Evolutionary conservation across 495 filamentous ascomycete species (phyloP).

Genomic region (Trichoderma virens): DNA sequence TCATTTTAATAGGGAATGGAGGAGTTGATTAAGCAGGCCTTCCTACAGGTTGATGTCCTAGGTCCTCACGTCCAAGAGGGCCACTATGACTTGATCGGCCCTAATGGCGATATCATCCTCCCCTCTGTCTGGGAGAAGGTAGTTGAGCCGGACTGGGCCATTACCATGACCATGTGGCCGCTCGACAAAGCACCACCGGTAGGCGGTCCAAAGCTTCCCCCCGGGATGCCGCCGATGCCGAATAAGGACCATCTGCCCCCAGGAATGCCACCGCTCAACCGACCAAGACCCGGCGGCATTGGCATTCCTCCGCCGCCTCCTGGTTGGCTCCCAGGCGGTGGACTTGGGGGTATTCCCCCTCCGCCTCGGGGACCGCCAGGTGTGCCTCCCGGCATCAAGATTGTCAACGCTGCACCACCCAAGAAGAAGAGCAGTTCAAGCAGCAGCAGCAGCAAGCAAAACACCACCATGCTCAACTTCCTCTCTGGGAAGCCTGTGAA

Average conservation of each 20-base stretch:
- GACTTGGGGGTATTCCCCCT: background rate
- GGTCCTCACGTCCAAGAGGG: slow-evolving; percentile 76
- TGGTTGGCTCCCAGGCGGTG: slow-evolving; percentile 11
- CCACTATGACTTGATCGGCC: slow-evolving; percentile 77
- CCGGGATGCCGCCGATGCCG: slow-evolving; percentile 14
- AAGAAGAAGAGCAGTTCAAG: slow-evolving; percentile 20
- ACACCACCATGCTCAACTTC: slow-evolving; percentile 28
- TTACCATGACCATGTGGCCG: slow-evolving; percentile 98
- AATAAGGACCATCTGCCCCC: slow-evolving; percentile 15
- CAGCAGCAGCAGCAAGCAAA: slow-evolving; percentile 12
- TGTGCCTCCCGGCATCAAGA: slow-evolving; percentile 9
- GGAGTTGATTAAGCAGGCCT: slow-evolving; percentile 78
- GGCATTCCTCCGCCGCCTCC: slow-evolving; percentile 12
- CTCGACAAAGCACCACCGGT: slow-evolving; percentile 42
- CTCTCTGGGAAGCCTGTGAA: slow-evolving; percentile 28
- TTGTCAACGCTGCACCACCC: slow-evolving; percentile 17
- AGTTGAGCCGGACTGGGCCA: slow-evolving; percentile 77
- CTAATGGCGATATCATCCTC: slow-evolving; percentile 81
- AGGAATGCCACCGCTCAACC: slow-evolving; percentile 5
- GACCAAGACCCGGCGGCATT: slow-evolving; percentile 4
- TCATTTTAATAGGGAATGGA: slow-evolving; percentile 61
- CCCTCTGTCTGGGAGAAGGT: slow-evolving; percentile 82
- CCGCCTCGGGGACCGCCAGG: slow-evolving; percentile 1
- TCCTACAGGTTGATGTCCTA: slow-evolving; percentile 74
- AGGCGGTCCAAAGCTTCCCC: slow-evolving; percentile 15